These are phyloP conservation scores for Imleria badia DNA, from an alignment of 768 basidiomycete species.

Conservation along the genomic window DNA sequence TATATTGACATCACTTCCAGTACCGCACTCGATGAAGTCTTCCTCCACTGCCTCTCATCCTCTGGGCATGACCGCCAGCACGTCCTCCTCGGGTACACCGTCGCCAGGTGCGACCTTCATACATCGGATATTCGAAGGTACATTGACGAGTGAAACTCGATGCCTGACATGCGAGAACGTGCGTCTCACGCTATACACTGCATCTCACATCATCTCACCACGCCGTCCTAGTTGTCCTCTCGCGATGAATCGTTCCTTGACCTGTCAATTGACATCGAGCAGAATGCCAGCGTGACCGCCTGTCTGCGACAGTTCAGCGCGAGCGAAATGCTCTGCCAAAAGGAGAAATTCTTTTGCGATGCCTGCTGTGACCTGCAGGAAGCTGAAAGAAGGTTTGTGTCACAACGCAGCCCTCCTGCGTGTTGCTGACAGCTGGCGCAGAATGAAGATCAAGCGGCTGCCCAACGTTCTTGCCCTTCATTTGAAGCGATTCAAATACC, in stretches of 20 bases:
- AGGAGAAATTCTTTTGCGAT: constrained; percentile 99
- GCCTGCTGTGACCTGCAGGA: constrained; percentile 96
- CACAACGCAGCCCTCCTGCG: background rate
- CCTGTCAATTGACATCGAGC: constrained; percentile 98
- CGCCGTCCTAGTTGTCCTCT: constrained; percentile 64
- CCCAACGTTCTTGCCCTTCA: constrained; percentile 96
- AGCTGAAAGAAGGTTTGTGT: constrained; percentile 85
- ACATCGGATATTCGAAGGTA: constrained; percentile 91
- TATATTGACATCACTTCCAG: constrained; percentile 34
- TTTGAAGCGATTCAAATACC: constrained; percentile 98
- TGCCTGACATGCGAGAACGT: constrained; percentile 98
- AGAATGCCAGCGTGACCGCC: constrained; percentile 94
- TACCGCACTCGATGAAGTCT: constrained; percentile 59
- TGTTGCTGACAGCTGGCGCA: constrained; percentile 32
- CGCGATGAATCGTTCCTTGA: constrained; percentile 97
- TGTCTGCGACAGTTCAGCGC: constrained; percentile 97
- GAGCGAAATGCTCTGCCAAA: constrained; percentile 97
- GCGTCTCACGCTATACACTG: constrained; percentile 28
- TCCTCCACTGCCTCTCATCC: constrained; percentile 47
- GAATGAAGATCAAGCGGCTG: constrained; percentile 98
- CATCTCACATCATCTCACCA: constrained; percentile 11
- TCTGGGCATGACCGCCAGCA: constrained; percentile 40
- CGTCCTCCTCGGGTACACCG: constrained; percentile 46
- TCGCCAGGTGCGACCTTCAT: constrained; percentile 72
- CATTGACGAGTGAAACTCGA: constrained; percentile 93